Conservation (phyloP, 2,329 filamentous ascomycete genomes). For the Botryosphaeria agaves region DNA sequence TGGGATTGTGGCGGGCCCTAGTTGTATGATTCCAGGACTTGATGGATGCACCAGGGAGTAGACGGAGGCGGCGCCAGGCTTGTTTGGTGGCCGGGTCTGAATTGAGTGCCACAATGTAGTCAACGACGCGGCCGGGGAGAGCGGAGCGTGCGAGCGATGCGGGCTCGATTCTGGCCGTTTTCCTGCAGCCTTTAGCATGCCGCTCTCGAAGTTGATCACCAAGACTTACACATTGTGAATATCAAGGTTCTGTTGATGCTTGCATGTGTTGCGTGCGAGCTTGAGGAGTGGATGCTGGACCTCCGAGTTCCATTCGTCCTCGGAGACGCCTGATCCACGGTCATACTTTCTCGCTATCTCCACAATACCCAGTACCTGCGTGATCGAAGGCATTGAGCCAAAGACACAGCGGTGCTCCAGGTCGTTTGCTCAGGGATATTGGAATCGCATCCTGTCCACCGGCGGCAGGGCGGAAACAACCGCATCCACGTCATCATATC, state of each 20-base stretch:
- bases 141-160: constrained; percentile 6
- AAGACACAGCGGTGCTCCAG: constrained; percentile 3
- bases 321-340: constrained; percentile 6
- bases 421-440: constrained; percentile 7
- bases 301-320: constrained; percentile 11
- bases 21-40: constrained; percentile 10
- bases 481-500: constrained; percentile 5
- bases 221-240: constrained; percentile 8
- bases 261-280: constrained; percentile 7
- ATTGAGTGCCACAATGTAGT: constrained; percentile 11
- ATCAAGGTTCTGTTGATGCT: constrained; percentile 5
- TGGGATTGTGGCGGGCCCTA: constrained; percentile 5
- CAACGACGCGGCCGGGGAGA: constrained; percentile 9
- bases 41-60: constrained; percentile 5
- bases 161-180: constrained; percentile 9
- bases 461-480: constrained; percentile 3
- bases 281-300: constrained; percentile 9
- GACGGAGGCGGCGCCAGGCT: constrained; percentile 7
- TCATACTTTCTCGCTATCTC: constrained; percentile 6
- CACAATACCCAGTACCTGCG: constrained; percentile 6
- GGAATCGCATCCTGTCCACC: constrained; percentile 6
- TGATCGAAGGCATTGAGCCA: constrained; percentile 6
- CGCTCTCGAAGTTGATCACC: constrained; percentile 1
- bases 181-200: constrained; percentile 6
- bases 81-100: constrained; percentile 5